Conservation (phyloP, 2,329 filamentous ascomycete species). For the Coniochaeta hoffmannii region DNA sequence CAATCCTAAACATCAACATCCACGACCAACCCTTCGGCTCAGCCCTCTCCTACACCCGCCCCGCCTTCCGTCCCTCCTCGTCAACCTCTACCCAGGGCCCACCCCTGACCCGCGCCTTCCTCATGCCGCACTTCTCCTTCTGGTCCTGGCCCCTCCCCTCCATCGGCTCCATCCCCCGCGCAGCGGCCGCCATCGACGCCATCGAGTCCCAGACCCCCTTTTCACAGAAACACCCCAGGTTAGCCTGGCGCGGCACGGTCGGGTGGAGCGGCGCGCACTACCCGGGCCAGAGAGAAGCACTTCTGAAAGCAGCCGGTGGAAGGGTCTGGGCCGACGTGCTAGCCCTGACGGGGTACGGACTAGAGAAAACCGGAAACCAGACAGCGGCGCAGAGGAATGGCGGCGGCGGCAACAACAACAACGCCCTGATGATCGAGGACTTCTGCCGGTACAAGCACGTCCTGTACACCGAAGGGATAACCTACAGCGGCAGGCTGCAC, state of each 20-base stretch:
- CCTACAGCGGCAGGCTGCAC: slow-evolving; percentile 38
- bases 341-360: slow-evolving; percentile 20
- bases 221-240: slow-evolving; percentile 24
- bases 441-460: slow-evolving; percentile 41
- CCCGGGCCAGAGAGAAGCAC: slow-evolving; percentile 24
- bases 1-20: slow-evolving; percentile 38
- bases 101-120: slow-evolving; percentile 25
- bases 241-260: slow-evolving; percentile 37
- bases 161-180: slow-evolving; percentile 32
- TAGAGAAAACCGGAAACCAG: neutral
- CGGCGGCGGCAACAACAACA: slow-evolving; percentile 14
- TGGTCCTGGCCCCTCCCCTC: slow-evolving; percentile 44
- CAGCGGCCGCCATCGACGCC: slow-evolving; percentile 20
- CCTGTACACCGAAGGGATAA: slow-evolving; percentile 39
- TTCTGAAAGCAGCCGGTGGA: slow-evolving; percentile 22
- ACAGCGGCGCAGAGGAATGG: neutral
- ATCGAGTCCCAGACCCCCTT: slow-evolving; percentile 21
- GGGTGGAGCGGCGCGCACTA: slow-evolving; percentile 31
- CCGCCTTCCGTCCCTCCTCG: slow-evolving; percentile 20
- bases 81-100: slow-evolving; percentile 25
- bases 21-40: slow-evolving; percentile 29
- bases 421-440: slow-evolving; percentile 34
- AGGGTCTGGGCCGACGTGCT: slow-evolving; percentile 39
- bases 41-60: slow-evolving; percentile 33
- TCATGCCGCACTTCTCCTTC: slow-evolving; percentile 46